A percentile compares a stretch with the other conserved stretches of the same genome.
Conservation (phyloP, 1,284 basidiomycete genomes). For the Ceratobasidium sp. region DNA sequence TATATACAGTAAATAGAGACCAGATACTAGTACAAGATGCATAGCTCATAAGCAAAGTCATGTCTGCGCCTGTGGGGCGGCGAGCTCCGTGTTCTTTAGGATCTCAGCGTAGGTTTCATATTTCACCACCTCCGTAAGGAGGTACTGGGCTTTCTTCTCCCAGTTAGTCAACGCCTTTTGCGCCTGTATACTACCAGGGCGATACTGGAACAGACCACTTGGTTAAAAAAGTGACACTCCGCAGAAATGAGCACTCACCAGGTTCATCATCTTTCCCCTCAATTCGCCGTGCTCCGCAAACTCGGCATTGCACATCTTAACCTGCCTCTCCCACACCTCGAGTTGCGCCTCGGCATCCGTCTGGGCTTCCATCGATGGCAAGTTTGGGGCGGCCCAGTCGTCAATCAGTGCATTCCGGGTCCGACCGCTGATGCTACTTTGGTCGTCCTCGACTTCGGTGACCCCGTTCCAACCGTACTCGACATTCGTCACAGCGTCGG, state of each 20-base stretch:
- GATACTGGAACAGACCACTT: conserved; percentile 7
- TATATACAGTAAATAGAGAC: neutral
- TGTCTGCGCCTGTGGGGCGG: neutral
- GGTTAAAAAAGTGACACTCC: neutral
- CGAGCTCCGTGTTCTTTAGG: conserved; percentile 19
- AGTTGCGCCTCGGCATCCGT: conserved; percentile 20
- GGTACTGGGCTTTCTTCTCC: conserved; percentile 38
- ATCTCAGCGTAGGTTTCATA: conserved; percentile 39
- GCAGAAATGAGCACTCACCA: conserved; percentile 6
- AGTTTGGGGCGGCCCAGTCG: conserved; percentile 28
- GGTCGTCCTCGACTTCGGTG: conserved; percentile 7
- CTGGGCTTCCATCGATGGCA: conserved; percentile 14
- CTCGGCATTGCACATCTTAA: conserved; percentile 20
- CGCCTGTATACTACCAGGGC: conserved; percentile 30
- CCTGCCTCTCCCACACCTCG: conserved; percentile 21
- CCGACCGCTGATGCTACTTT: conserved; percentile 11
- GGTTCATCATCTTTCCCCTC: conserved; percentile 36
- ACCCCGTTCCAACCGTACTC: conserved; percentile 39
- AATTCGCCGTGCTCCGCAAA: conserved; percentile 37
- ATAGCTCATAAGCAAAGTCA: conserved; percentile 17
- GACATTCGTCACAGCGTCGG: conserved; percentile 33
- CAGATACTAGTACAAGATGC: conserved; percentile 2
- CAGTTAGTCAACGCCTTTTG: conserved; percentile 37
- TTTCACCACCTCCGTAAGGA: conserved; percentile 34
- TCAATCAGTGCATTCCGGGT: conserved; percentile 17